phyloP scores from a whole-genome alignment of 2,329 filamentous ascomycete species.

The Hypomyces perniciosus region DNA sequence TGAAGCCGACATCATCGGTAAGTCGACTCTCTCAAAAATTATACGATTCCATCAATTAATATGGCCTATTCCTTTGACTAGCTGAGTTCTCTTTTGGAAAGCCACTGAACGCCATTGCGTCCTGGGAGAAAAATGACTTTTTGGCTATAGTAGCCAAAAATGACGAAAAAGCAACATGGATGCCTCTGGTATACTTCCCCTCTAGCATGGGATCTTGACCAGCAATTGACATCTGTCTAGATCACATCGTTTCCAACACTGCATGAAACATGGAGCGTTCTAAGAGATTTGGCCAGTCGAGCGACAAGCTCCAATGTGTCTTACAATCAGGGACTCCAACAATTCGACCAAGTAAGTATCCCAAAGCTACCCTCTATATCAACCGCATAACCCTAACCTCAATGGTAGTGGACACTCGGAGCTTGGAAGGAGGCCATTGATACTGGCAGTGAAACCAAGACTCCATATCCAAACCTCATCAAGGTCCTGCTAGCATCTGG shows the following conservation, averaged over 20 bases:
- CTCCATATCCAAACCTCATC: conserved; percentile 17
- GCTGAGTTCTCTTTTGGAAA: conserved; percentile 24
- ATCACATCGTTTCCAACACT: conserved; percentile 11
- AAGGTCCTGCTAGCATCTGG: conserved; percentile 17
- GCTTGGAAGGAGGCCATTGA: conserved; percentile 2
- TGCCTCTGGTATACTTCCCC: conserved; percentile 20
- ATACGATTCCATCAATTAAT: background rate
- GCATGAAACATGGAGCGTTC: conserved; percentile 8
- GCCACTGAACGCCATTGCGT: conserved; percentile 17
- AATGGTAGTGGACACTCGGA: conserved; percentile 6
- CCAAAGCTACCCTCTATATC: background rate
- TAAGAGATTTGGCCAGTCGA: background rate
- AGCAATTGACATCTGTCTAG: conserved; percentile 1
- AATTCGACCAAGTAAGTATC: conserved; percentile 11
- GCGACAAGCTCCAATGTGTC: conserved; percentile 2
- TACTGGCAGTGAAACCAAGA: background rate
- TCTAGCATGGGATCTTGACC: background rate
- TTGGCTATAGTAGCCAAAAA: conserved; percentile 23
- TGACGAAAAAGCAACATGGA: conserved; percentile 24
- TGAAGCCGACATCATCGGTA: conserved; percentile 17
- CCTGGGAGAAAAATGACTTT: conserved; percentile 18
- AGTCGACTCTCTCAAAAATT: background rate
- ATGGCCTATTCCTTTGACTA: background rate
- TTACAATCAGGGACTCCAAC: conserved; percentile 5
- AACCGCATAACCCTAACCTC: background rate